phyloP scores from a whole-genome alignment of 2,329 filamentous ascomycete genomes.

The Dactylellina drechsleri region DNA sequence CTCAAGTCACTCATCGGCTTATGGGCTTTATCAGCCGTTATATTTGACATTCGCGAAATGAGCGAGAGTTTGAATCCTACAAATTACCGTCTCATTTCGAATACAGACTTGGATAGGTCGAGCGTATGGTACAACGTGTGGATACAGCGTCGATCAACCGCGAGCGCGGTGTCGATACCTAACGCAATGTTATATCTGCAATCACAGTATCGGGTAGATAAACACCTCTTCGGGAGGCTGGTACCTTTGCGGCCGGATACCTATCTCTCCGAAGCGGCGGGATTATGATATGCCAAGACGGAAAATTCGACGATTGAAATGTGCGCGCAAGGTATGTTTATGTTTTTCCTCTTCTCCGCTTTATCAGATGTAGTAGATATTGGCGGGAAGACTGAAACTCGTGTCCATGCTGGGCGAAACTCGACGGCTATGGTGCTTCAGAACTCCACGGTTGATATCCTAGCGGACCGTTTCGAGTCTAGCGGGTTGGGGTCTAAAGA shows the following conservation, averaged over 20 bases:
- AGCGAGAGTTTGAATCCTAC: constrained; percentile 1
- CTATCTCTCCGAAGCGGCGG: background rate
- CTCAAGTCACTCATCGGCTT: constrained; percentile 35
- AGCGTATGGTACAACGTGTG: constrained; percentile 36
- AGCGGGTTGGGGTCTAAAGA: constrained; percentile 57
- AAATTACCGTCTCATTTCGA: constrained; percentile 33
- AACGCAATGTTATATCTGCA: constrained; percentile 6
- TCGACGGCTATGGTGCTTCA: constrained; percentile 20
- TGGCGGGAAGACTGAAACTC: constrained; percentile 24
- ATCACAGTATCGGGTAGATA: constrained; percentile 12
- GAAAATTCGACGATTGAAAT: constrained; percentile 32
- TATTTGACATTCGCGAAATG: constrained; percentile 18
- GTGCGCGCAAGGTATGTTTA: constrained; percentile 51
- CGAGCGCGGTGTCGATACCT: background rate
- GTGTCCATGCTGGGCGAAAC: constrained; percentile 3
- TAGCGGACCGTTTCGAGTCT: constrained; percentile 57
- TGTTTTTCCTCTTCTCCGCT: constrained; percentile 32
- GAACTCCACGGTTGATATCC: constrained; percentile 26
- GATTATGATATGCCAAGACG: constrained; percentile 12
- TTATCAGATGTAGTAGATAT: constrained; percentile 24
- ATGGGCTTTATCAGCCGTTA: constrained; percentile 40
- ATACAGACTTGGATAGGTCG: constrained; percentile 10
- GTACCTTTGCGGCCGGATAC: background rate
- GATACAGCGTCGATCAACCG: constrained; percentile 28
- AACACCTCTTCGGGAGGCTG: constrained; percentile 34